phyloP scores from a whole-genome alignment of 192 early-diverging fungal genomes.

The Gonapodya sp. region DNA sequence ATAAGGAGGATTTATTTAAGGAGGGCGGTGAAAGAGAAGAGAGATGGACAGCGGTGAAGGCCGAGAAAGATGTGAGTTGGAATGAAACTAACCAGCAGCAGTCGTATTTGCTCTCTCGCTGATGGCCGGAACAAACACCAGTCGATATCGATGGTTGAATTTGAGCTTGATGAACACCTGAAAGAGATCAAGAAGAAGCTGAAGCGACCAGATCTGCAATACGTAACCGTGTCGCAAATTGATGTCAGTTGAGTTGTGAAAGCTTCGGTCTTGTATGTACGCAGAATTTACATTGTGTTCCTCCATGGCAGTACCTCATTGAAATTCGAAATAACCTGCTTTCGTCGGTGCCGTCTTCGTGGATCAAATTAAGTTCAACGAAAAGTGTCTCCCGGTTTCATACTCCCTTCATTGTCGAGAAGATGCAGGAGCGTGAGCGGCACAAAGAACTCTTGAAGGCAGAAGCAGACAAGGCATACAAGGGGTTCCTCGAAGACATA shows the following conservation, averaged over 20 bases:
- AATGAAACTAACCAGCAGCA: too few species aligned
- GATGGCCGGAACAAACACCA: conserved; percentile 11
- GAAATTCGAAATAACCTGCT: conserved; percentile 52
- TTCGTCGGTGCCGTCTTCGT: conserved; percentile 52
- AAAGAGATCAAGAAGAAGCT: conserved; percentile 35
- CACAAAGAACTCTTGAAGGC: conserved; percentile 39
- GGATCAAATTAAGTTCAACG: conserved; percentile 58
- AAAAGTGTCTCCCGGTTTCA: conserved; percentile 62
- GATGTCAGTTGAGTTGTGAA: conserved; percentile 29
- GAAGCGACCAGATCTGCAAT: conserved; percentile 38
- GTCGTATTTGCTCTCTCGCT: neutral
- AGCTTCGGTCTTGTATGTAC: neutral
- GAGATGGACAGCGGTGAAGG: neutral
- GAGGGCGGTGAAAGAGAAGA: conserved; percentile 16
- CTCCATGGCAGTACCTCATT: conserved; percentile 47
- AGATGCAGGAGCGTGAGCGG: conserved; percentile 45
- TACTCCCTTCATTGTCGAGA: conserved; percentile 41
- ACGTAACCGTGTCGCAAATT: conserved; percentile 51
- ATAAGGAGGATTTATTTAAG: conserved; percentile 51
- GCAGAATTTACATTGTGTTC: too few species aligned
- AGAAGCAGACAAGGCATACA: conserved; percentile 45
- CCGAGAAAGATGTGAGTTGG: neutral
- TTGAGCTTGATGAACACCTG: conserved; percentile 40
- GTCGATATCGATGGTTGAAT: conserved; percentile 44
- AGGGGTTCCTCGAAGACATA: conserved; percentile 42